Evolutionary conservation across 768 basidiomycete genomes (phyloP), one percentile per base, ranked within the genome.

Genomic region (Phallus indusiatus): DNA sequence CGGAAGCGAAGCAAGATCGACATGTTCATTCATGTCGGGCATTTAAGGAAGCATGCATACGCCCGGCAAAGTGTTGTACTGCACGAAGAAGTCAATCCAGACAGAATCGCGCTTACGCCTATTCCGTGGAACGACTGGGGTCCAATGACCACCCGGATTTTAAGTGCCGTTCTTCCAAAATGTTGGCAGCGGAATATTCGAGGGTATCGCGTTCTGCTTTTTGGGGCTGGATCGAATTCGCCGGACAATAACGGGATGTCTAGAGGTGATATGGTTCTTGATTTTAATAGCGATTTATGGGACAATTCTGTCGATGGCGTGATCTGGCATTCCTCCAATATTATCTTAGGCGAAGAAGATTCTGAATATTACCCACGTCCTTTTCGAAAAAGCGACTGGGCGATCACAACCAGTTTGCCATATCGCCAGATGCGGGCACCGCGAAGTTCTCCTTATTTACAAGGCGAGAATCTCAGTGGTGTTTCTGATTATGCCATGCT

Each of bases 201-300:
- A 9, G 57, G 57, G 3, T 59, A 52, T 37, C 47, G 57, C 16
- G 57, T 47, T 21, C n/a, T 59, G n/a, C 49, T 59, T 17, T 42
- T 42, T 11, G 12, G 42, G 42, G 42, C 42, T n/a, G 28, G 28
- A 42, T n/a, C 42, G n/a, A 42, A 42, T n/a, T 42, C 42, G 4
- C 12, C 42, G n/a, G 42, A 42, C 12, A 42, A 42, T n/a, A 42
- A 42, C 28, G 28, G 28, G 28, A 28, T 28, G 28, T 28, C 56
- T 33, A 24, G 37, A 16, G 34, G 33, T n/a, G 52, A 52, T 50
- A 52, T 22, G 28, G 50, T 59, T 9, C 50, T 59, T n/a, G 57
- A 59, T 36, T 59, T 59, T 20, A 59, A 59, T 36, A 36, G 33
- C 57, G 21, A 59, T 52, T 21, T 59, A 20, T 51, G 50, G 49